Evolutionary conservation across 345 rosid genomes (phyloP), one percentile per base, ranked within the genome.

Genomic region (Gossypium sturtianum): DNA sequence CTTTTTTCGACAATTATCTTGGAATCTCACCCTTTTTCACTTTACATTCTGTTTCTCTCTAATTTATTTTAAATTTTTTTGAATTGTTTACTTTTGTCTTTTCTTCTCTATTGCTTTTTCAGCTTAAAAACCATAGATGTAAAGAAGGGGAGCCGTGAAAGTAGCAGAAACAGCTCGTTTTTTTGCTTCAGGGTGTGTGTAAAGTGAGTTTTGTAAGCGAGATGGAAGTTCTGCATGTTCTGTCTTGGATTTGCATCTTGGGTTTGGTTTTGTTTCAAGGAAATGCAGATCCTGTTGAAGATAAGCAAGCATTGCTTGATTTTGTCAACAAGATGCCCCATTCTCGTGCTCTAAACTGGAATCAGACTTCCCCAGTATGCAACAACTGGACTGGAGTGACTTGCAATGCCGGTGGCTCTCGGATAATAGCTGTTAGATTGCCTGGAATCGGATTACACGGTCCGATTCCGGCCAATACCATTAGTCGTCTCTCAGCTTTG

Each of bases 361-460:
- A 83, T 41, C 81, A 80, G 76, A 79, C 81, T 76, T 79, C 86
- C 27, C 73, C 84, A 0, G 86, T 85, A 61, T 92, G 97, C 81
- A 63, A 77, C 43, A 62, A 68, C 71, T 94, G 99, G 98, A 85
- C 76, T 19, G 98, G 99, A 72, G 87, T 95, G 62, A 81, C 87
- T 76, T 95, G 99, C 77, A 89, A 77, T 63, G 12, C n/a, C 63
- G 86, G 85, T 75, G 79, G 70, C 76, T 79, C 91, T 43, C 89
- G 87, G 6, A 76, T 95, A 8, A 77, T 83, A 51, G 74, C 96
- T 25, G 79, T 95, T 70, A 84, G 99, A 78, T 85, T 95, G 72
- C 99, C 99, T 12, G 99, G 88, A 3, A 80, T 88, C 72, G 97
- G 97, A 61, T 89, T 95, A 61, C 80, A 81, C 54, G 96, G 97